Conservation (phyloP, 2,329 filamentous ascomycete genomes). For the Phaeophleospora eucalypticola region DNA sequence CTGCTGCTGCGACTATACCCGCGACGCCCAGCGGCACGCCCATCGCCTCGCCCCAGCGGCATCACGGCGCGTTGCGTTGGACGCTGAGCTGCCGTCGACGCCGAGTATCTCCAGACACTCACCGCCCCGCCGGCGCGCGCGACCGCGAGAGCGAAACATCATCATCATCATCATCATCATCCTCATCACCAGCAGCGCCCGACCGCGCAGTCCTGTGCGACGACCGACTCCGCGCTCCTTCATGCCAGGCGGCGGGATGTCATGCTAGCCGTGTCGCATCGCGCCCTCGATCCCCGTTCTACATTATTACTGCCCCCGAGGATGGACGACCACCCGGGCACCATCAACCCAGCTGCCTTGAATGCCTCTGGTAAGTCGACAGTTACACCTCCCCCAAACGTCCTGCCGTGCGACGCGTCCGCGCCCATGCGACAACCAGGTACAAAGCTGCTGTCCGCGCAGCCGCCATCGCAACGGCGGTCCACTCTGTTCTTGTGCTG, state of each 20-base stretch:
- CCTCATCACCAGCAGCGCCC: conserved; percentile 19
- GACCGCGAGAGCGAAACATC: conserved; percentile 18
- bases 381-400: conserved; percentile 5
- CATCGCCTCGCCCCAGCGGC: no score
- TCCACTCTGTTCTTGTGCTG: conserved; percentile 5
- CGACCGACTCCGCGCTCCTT: conserved; percentile 15
- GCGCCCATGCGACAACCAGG: conserved; percentile 8
- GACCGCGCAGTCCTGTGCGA: conserved; percentile 20
- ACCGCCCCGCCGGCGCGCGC: conserved; percentile 28
- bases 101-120: conserved; percentile 27
- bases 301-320: conserved; percentile 27
- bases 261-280: conserved; percentile 37
- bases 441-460: neutral
- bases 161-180: no score
- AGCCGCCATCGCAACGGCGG: neutral
- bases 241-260: conserved; percentile 31
- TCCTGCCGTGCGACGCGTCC: conserved; percentile 20
- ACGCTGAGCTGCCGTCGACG: no score
- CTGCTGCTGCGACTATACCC: no score
- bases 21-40: no score
- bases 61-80: conserved; percentile 9
- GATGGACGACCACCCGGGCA: conserved; percentile 69
- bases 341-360: conserved; percentile 85
- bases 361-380: conserved; percentile 64
- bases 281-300: conserved; percentile 26